phyloP scores from a whole-genome alignment of 2,329 filamentous ascomycete species.

The Fusarium denticulatum region DNA sequence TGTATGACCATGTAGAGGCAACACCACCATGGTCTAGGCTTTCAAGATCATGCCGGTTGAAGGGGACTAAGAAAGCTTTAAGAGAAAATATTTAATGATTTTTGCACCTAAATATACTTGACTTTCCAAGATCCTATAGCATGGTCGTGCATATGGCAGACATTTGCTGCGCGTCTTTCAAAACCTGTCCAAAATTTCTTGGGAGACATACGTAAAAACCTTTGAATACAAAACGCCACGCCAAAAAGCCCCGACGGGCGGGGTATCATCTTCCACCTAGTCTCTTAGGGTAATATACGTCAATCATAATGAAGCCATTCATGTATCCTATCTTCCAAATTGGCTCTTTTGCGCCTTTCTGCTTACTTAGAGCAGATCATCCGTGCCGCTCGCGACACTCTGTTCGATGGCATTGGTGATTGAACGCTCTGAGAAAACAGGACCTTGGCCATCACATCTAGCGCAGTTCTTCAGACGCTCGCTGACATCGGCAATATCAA shows the following conservation, averaged over 20 bases:
- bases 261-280: slow-evolving; percentile 40
- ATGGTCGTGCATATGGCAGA: neutral
- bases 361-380: slow-evolving; percentile 69
- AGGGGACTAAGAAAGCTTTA: neutral
- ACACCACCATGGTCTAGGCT: neutral
- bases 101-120: neutral
- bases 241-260: slow-evolving; percentile 42
- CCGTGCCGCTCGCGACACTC: slow-evolving; percentile 79
- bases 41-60: neutral
- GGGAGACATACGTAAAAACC: slow-evolving; percentile 19
- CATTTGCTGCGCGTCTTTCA: neutral
- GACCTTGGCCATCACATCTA: slow-evolving; percentile 86
- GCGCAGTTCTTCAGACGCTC: slow-evolving; percentile 79
- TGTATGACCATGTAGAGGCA: neutral
- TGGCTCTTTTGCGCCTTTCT: slow-evolving; percentile 5
- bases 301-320: slow-evolving; percentile 37
- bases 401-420: slow-evolving; percentile 80
- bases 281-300: slow-evolving; percentile 38
- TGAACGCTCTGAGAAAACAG: slow-evolving; percentile 83
- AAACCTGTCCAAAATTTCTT: neutral
- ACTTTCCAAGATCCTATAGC: slow-evolving; percentile 1
- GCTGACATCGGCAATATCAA: slow-evolving; percentile 85
- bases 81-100: neutral
- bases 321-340: slow-evolving; percentile 5
- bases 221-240: slow-evolving; percentile 41